Conservation (phyloP, 1,139 yeast genomes). For the Suhomyces choctaworum region DNA sequence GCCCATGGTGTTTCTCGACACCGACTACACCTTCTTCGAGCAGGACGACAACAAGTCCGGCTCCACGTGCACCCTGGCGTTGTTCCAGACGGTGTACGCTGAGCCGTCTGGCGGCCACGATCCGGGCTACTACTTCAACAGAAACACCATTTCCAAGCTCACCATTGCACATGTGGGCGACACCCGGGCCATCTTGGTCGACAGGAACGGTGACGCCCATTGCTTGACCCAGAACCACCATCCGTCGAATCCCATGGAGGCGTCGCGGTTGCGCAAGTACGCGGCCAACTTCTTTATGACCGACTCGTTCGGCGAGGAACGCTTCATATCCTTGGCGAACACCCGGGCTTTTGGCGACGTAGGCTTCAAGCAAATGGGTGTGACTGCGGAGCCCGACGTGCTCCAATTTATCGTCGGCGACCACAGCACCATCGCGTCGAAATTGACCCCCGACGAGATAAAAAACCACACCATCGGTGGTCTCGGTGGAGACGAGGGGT, state of each 20-base stretch:
- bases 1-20: conserved; percentile 59
- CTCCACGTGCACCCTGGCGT: conserved; percentile 80
- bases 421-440: conserved; percentile 30
- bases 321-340: conserved; percentile 83
- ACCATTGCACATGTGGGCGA: conserved; percentile 95
- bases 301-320: conserved; percentile 91
- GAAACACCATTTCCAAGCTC: conserved; percentile 65
- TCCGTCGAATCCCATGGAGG: conserved; percentile 80
- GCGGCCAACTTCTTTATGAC: conserved; percentile 76
- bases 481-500: conserved; percentile 78
- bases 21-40: conserved; percentile 53
- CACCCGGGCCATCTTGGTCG: conserved; percentile 82
- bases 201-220: conserved; percentile 74
- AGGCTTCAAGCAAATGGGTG: conserved; percentile 76
- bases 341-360: conserved; percentile 93
- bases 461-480: conserved; percentile 47
- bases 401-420: conserved; percentile 65
- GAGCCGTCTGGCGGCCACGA: conserved; percentile 30
- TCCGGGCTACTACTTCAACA: conserved; percentile 63
- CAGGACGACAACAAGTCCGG: conserved; percentile 53
- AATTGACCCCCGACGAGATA: conserved; percentile 42
- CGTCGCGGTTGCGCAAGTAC: conserved; percentile 65
- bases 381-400: conserved; percentile 90
- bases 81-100: conserved; percentile 55
- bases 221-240: conserved; percentile 80